Percentiles rank a stretch among this genome's conserved stretches.
These are phyloP conservation scores for Ilyonectria destructans DNA, from an alignment of 2,329 filamentous ascomycete species.

Conservation along the genomic window DNA sequence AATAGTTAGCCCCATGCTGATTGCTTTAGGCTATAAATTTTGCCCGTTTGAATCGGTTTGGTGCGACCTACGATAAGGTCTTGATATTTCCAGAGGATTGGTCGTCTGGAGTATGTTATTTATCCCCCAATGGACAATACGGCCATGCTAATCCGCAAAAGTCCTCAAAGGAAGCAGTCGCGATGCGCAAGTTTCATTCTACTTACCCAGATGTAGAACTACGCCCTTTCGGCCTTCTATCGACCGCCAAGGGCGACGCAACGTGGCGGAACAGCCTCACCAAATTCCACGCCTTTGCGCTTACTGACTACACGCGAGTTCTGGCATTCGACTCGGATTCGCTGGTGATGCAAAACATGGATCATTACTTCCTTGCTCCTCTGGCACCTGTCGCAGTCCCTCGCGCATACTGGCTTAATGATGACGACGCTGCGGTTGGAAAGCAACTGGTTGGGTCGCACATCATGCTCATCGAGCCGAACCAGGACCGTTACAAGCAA, in stretches of 20 bases:
- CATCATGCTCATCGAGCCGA: slow-evolving; percentile 31
- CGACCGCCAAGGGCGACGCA: slow-evolving; percentile 30
- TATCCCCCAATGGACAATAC: background rate
- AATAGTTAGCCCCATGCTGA: background rate
- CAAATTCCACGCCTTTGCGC: slow-evolving; percentile 30
- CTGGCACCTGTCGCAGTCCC: slow-evolving; percentile 20
- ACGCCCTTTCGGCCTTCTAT: slow-evolving; percentile 19
- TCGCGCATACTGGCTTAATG: slow-evolving; percentile 24
- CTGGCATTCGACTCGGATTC: slow-evolving; percentile 33
- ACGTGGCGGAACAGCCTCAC: slow-evolving; percentile 33
- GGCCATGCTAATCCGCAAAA: background rate
- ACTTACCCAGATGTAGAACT: slow-evolving; percentile 21
- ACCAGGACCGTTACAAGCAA: slow-evolving; percentile 9
- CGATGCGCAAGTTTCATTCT: slow-evolving; percentile 1
- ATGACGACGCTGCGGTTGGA: background rate
- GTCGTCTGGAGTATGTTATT: slow-evolving; percentile 1
- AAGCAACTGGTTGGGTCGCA: slow-evolving; percentile 26
- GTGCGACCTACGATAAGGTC: slow-evolving; percentile 12
- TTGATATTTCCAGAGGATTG: slow-evolving; percentile 21
- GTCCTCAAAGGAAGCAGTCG: slow-evolving; percentile 3
- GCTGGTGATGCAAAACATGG: slow-evolving; percentile 29
- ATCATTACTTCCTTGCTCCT: slow-evolving; percentile 23
- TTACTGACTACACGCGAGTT: slow-evolving; percentile 30
- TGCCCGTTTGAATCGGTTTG: background rate
- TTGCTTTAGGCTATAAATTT: slow-evolving; percentile 19